Base-by-base conservation (phyloP, 352 stramenopile genomes). In the Pythium plurisporium region DNA sequence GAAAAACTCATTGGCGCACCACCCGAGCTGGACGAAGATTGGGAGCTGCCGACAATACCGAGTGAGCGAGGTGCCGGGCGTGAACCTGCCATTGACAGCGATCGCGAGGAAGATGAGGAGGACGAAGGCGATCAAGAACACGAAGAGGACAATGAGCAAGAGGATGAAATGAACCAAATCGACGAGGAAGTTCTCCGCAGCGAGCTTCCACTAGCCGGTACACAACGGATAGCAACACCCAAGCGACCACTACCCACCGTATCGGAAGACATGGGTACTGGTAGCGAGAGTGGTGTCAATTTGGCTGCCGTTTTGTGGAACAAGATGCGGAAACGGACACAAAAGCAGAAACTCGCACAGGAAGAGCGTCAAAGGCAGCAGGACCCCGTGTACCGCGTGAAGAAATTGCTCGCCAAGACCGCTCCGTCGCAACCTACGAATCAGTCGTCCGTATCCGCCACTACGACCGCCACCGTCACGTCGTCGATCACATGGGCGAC, bases 1-100 rank as follows among this genome's bases (percentile, higher is more conserved):
- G 72, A 88, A 20, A 75, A 86, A 2, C 55, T 85, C 33, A 80
- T 91, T 20, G 41, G 80, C 19, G 42, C 68, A 1, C 76, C 76
- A 5, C 78, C 79, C 0, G 81, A 88, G 37, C 57, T 91, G 0
- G 71, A 69, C 1, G 79, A 89, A 14, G 76, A 73, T 6, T 89
- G 79, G 79, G 79, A 85, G 29, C 55, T 72, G 31, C 79, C 79
- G 0, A 66, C 74, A 11, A 69, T 69, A 29, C 30, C 22, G 5
- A 15, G 12, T 7, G 17, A 25, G 17, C 17, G 43, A 31, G 6
- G 37, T 69, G 19, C 33, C 23, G 17, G 19, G 25, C 6, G 25
- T 14, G 42, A 49, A 11, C 42, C 42, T 5, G 42, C 19, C 23
- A 19, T 49, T 20, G 17, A 36, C 5, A 34, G 26, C 12, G 42